A percentile compares a stretch with the other conserved stretches of the same genome.
phyloP scores from a whole-genome alignment of 2,329 filamentous ascomycete genomes.

The Alternaria sp. region DNA sequence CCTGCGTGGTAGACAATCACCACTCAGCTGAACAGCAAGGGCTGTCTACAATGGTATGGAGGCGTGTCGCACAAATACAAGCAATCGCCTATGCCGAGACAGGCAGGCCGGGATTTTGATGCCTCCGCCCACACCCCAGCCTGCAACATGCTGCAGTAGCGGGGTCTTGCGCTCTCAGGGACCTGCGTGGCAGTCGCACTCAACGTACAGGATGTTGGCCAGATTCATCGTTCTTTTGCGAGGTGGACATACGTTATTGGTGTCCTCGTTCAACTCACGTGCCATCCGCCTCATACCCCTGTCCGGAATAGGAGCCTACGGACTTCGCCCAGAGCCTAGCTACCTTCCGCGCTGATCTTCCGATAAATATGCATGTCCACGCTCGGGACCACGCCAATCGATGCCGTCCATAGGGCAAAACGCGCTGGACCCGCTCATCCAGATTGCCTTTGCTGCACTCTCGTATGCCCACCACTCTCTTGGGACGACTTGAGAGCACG shows the following conservation, averaged over 20 bases:
- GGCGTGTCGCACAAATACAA: constrained; percentile 28
- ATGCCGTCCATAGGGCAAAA: constrained; percentile 20
- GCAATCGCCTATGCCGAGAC: constrained; percentile 22
- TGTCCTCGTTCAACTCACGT: constrained; percentile 4
- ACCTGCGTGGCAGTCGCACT: constrained; percentile 21
- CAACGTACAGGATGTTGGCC: constrained; percentile 1
- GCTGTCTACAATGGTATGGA: constrained; percentile 1
- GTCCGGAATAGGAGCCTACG: constrained; percentile 9
- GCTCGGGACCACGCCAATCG: constrained; percentile 13
- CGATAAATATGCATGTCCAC: constrained; percentile 14
- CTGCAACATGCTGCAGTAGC: constrained; percentile 6
- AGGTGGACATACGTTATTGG: constrained; percentile 9
- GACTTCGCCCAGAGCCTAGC: constrained; percentile 20
- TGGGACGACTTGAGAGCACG: constrained; percentile 20
- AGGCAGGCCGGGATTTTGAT: constrained; percentile 20
- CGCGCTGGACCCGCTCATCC: constrained; percentile 25
- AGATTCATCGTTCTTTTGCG: constrained; percentile 8
- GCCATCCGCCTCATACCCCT: not conserved
- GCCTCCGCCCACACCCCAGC: constrained; percentile 22
- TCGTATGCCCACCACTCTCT: constrained; percentile 17
- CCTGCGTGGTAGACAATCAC: constrained; percentile 13
- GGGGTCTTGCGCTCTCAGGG: constrained; percentile 8
- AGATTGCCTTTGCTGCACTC: constrained; percentile 29
- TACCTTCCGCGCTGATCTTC: constrained; percentile 18
- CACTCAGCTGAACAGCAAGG: constrained; percentile 2